Evolutionary conservation across 352 stramenopile genomes (phyloP).

Genomic region (Pythium dissotocum): DNA sequence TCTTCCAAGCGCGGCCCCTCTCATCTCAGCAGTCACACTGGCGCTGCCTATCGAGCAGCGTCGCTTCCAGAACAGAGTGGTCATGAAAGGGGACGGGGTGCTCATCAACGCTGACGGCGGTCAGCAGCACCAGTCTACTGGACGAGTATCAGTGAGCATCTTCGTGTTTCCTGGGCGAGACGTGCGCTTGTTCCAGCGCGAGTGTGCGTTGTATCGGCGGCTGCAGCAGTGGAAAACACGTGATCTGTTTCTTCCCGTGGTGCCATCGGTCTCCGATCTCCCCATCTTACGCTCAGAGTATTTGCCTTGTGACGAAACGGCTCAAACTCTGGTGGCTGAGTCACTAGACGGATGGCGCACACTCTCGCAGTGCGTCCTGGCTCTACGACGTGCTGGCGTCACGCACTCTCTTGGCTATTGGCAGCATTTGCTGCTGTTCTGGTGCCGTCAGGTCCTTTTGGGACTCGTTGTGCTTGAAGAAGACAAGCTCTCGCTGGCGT

Average conservation of each 20-base stretch:
- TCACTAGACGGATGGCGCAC: conserved; percentile 35
- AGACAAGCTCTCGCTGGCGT: conserved; percentile 24
- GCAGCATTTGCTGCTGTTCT: conserved; percentile 31
- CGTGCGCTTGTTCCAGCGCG: not conserved
- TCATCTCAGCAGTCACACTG: conserved; percentile 5
- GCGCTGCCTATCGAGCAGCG: conserved; percentile 1
- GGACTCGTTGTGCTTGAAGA: conserved; percentile 33
- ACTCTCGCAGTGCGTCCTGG: conserved; percentile 29
- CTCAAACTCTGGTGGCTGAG: conserved; percentile 32
- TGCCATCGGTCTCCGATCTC: conserved; percentile 1
- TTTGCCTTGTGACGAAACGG: not conserved
- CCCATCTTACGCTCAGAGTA: conserved; percentile 10
- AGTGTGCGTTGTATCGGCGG: conserved; percentile 15
- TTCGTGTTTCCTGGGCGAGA: conserved; percentile 7
- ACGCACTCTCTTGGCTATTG: conserved; percentile 24
- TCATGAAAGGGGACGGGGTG: not conserved
- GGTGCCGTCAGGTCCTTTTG: conserved; percentile 41
- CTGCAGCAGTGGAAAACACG: conserved; percentile 20
- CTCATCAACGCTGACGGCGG: not conserved
- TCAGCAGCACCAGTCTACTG: not conserved
- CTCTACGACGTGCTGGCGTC: not conserved
- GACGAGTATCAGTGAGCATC: conserved; percentile 4
- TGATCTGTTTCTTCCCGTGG: conserved; percentile 25
- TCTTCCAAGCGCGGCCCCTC: conserved; percentile 1
- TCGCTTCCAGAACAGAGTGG: not conserved